phyloP scores from a whole-genome alignment of 2,329 filamentous ascomycete genomes.

The Sporothrix dimorphospora region DNA sequence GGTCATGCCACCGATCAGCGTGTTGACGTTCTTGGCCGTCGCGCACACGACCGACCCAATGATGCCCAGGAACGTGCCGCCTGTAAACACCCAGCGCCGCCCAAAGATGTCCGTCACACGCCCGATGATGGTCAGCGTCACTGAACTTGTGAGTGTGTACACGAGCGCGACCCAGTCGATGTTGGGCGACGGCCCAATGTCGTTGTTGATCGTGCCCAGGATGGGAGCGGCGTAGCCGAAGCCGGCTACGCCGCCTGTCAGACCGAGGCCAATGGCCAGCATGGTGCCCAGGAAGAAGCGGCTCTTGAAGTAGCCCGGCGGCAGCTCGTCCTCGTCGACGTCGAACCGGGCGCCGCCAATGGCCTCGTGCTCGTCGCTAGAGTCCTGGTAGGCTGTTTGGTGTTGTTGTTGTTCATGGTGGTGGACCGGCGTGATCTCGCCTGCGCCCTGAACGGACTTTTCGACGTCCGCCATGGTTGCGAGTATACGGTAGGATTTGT shows the following conservation, averaged over 20 bases:
- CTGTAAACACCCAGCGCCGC: constrained; percentile 39
- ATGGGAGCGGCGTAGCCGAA: constrained; percentile 37
- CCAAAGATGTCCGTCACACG: constrained; percentile 39
- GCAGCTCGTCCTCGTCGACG: constrained; percentile 23
- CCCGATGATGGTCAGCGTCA: constrained; percentile 38
- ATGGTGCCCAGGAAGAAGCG: constrained; percentile 30
- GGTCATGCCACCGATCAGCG: constrained; percentile 44
- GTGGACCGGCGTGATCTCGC: not conserved
- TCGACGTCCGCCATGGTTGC: constrained; percentile 3
- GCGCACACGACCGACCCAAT: constrained; percentile 45
- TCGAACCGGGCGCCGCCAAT: constrained; percentile 26
- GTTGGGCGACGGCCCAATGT: constrained; percentile 33
- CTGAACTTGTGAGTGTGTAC: constrained; percentile 39
- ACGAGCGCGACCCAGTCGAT: constrained; percentile 40
- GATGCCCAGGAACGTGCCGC: constrained; percentile 40
- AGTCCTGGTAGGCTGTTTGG: not conserved
- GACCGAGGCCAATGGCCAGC: constrained; percentile 31
- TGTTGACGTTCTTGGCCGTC: constrained; percentile 42
- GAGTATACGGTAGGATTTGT: not conserved
- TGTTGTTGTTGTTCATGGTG: constrained; percentile 1
- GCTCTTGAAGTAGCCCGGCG: constrained; percentile 31
- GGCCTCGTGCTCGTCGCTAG: constrained; percentile 24
- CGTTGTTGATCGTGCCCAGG: constrained; percentile 29
- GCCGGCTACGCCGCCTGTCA: constrained; percentile 40
- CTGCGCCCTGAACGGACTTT: not conserved